Evolutionary conservation across 352 stramenopile species (phyloP).

Genomic region (Globisporangium uncinulatum): DNA sequence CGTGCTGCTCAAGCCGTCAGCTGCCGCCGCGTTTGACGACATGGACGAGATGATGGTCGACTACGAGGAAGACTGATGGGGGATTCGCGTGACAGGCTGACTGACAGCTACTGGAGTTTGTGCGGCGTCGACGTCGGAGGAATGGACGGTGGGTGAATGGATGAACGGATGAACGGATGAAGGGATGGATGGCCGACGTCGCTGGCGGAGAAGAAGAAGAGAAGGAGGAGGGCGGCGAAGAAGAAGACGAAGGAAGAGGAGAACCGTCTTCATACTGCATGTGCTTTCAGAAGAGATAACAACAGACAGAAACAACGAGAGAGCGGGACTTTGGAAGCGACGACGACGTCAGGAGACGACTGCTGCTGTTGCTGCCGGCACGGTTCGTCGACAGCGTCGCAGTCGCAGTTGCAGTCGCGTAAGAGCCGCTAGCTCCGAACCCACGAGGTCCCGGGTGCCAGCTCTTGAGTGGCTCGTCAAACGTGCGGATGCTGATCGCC

Average conservation of each 20-base stretch:
- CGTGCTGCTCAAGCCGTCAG: slow-evolving; percentile 25
- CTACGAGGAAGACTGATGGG: slow-evolving; percentile 72
- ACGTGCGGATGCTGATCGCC: too few species aligned
- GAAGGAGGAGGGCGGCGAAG: neutral
- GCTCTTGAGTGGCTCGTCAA: too few species aligned
- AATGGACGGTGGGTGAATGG: neutral
- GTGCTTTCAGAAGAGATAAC: slow-evolving; percentile 15
- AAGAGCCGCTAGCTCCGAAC: too few species aligned
- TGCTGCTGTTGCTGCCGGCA: neutral
- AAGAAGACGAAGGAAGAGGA: slow-evolving; percentile 3
- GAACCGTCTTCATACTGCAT: slow-evolving; percentile 34
- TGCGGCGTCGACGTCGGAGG: slow-evolving; percentile 13
- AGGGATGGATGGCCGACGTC: neutral
- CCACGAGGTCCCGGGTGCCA: too few species aligned
- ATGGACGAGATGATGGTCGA: slow-evolving; percentile 79
- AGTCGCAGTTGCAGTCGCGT: too few species aligned
- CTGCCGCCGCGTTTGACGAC: slow-evolving; percentile 42
- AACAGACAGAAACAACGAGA: slow-evolving; percentile 13
- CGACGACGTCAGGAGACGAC: neutral
- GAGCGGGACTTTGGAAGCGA: slow-evolving; percentile 6
- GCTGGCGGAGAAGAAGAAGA: neutral
- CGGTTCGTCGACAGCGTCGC: too few species aligned
- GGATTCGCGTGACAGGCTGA: neutral
- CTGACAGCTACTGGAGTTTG: slow-evolving; percentile 6
- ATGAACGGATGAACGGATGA: neutral